Percentiles rank a stretch among this genome's conserved stretches.
Conservation (phyloP, 495 filamentous ascomycete species). For the Aspergillus kassunensis region DNA sequence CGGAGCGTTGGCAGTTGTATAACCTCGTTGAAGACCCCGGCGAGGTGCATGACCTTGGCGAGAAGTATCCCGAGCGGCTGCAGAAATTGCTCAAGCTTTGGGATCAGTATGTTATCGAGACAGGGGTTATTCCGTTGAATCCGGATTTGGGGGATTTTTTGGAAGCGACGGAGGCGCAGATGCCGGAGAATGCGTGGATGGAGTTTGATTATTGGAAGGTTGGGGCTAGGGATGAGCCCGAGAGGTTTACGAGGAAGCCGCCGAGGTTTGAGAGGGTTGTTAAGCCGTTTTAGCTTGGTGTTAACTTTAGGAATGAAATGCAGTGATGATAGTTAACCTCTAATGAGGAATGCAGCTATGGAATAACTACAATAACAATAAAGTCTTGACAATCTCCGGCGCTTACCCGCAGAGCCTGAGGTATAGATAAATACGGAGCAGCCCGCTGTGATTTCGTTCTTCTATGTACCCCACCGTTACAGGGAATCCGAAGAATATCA, state of each 20-base stretch:
- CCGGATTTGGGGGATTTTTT: conserved; percentile 43
- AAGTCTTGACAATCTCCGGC: background rate
- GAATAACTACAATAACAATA: too few relatives aligned
- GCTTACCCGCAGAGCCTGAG: background rate
- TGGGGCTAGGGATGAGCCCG: conserved; percentile 53
- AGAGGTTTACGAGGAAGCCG: conserved; percentile 50
- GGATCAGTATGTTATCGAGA: conserved; percentile 60
- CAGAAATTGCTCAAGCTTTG: conserved; percentile 47
- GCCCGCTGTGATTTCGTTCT: too few relatives aligned
- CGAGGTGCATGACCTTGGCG: conserved; percentile 57
- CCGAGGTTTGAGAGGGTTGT: conserved; percentile 50
- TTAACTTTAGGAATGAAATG: background rate
- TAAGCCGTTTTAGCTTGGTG: conserved; percentile 35
- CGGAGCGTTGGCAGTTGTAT: conserved; percentile 47
- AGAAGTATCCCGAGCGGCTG: conserved; percentile 54
- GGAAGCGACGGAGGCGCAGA: conserved; percentile 60
- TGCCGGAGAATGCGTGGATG: conserved; percentile 65
- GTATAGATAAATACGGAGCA: too few relatives aligned
- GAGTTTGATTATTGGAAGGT: conserved; percentile 67
- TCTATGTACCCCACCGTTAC: too few relatives aligned
- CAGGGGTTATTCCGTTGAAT: conserved; percentile 48
- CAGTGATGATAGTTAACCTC: background rate
- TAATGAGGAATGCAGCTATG: background rate
- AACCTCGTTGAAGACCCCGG: conserved; percentile 41
- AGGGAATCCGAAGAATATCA: too few relatives aligned